Evolutionary conservation across 257 asterid species (phyloP).

Genomic region (Salvia splendens): DNA sequence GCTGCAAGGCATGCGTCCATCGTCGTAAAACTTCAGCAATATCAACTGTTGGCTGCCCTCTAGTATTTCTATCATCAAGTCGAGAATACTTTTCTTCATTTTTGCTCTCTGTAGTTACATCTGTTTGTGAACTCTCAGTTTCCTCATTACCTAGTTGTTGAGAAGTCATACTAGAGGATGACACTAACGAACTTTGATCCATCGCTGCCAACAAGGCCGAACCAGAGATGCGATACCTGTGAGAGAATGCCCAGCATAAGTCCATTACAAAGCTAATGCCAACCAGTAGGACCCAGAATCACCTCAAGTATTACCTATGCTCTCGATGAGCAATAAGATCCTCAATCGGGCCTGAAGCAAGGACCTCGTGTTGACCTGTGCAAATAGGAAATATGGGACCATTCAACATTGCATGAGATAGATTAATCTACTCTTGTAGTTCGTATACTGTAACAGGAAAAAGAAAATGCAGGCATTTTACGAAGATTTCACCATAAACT

Average conservation of each 20-base stretch:
- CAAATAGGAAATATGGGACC: constrained; percentile 26
- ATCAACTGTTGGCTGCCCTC: constrained; percentile 94
- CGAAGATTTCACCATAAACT: constrained; percentile 16
- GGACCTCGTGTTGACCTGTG: constrained; percentile 93
- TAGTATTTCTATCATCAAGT: constrained; percentile 68
- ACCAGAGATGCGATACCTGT: constrained; percentile 98
- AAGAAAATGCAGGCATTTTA: neutral
- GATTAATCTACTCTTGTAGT: constrained; percentile 14
- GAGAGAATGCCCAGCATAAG: constrained; percentile 35
- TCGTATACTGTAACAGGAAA: neutral
- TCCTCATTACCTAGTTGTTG: constrained; percentile 59
- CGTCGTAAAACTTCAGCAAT: constrained; percentile 94
- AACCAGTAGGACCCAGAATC: constrained; percentile 22
- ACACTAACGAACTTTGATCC: constrained; percentile 76
- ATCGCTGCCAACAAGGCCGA: constrained; percentile 90
- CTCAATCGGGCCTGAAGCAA: constrained; percentile 98
- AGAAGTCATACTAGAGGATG: constrained; percentile 53
- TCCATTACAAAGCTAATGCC: constrained; percentile 17
- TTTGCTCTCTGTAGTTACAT: constrained; percentile 43
- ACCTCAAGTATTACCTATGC: constrained; percentile 64
- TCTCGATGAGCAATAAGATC: constrained; percentile 99
- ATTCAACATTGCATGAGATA: constrained; percentile 20
- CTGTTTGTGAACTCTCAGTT: constrained; percentile 49
- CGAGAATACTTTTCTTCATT: constrained; percentile 58
- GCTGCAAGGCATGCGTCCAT: constrained; percentile 99